Percentiles rank a stretch among this genome's conserved stretches.
Evolutionary conservation across 805 yeast species (phyloP).

Genomic region (Yarrowia hollandica): DNA sequence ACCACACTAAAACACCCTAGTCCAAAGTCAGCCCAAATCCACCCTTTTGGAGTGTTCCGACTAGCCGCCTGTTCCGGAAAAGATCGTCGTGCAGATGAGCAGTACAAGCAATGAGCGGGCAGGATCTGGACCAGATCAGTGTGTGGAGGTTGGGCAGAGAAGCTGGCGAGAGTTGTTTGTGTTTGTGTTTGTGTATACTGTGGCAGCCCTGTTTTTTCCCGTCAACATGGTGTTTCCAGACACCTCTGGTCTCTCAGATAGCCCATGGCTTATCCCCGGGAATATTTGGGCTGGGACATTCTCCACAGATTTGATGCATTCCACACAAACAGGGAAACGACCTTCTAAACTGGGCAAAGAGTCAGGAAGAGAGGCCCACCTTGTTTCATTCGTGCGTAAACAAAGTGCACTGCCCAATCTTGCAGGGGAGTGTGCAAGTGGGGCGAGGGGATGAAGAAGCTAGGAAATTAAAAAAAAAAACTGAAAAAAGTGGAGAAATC

Average conservation of each 20-base stretch:
- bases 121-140: not conserved
- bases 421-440: not conserved
- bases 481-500: not conserved
- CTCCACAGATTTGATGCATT: not conserved
- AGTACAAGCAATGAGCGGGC: slow-evolving; percentile 21
- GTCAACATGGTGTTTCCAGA: no score
- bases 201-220: no score
- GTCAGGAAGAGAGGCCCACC: not conserved
- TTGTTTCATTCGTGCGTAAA: not conserved
- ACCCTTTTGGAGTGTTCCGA: not conserved
- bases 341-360: not conserved
- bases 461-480: no score
- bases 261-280: not conserved
- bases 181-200: no score
- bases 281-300: not conserved
- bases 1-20: no score
- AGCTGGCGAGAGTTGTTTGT: no score
- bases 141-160: no score
- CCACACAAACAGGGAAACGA: not conserved
- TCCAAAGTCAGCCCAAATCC: not conserved
- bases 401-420: not conserved
- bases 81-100: not conserved
- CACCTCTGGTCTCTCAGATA: no score
- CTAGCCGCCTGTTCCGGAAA: not conserved
- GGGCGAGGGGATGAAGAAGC: no score